Evolutionary conservation across 176 grass and related monocot species (phyloP), one percentile per base, ranked within the genome.

Genomic region (Ananas comosus): DNA sequence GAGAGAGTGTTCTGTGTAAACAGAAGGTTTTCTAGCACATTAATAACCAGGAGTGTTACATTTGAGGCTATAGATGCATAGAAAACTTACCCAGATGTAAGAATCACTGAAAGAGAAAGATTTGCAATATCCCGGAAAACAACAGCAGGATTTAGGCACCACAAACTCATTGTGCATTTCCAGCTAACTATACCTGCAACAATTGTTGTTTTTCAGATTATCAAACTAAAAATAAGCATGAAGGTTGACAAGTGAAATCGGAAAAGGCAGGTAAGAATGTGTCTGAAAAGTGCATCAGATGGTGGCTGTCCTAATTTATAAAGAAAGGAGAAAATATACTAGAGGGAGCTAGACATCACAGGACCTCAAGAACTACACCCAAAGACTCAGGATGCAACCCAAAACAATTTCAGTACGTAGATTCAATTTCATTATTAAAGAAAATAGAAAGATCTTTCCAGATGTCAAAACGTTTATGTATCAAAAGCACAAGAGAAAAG

Each of bases 101-200:
- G 82, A 76, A 96, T 92, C 76, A 96, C 83, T 50, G 93, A 96
- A 70, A 87, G 93, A 66, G 83, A 83, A 11, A 79, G 51, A 79
- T 81, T 66, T 68, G 88, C 93, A 71, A 96, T 92, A 42, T 81
- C 93, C 83, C 57, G 82, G 72, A 96, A 96, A 68, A 92, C 86
- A 78, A 96, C 77, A 78, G 86, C 76, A 69, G 93, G 93, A 83
- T 89, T 92, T 52, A 96, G 85, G 72, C 93, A 96, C 93, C 93
- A 96, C 51, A 96, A 87, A 77, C 93, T 96, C 68, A 96, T 78
- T 56, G 70, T 86, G 74, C 74, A 81, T 76, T 80, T 91, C 51
- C 78, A 76, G 66, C 80, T 63, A 80, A 19, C 68, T 10, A 28
- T 82, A 24, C 76, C 93, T 96, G 70, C 63, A 84, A 72, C 74